Evolutionary conservation across 1,284 basidiomycete genomes (phyloP), one percentile per base, ranked within the genome.

Genomic region (Trichosporon faecale): DNA sequence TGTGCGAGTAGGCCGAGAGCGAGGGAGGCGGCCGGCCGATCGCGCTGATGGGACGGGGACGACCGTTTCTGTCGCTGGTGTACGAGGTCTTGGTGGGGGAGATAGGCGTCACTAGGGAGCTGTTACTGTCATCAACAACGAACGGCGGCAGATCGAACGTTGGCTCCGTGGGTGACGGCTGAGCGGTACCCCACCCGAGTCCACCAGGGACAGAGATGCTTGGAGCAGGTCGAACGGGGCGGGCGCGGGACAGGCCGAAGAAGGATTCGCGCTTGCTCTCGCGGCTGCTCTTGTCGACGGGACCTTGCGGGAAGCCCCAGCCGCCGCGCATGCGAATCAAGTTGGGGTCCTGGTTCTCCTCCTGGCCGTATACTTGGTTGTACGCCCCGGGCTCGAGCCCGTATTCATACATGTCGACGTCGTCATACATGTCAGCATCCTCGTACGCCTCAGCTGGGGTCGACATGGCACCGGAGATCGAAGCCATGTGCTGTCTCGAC

Each of bases 211-310:
- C 55, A 5, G 66, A 65, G 8, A 63, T 67, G 25, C 68, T 69
- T 11, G 67, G 67, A 1, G 68, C 72, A 2, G 70, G 35, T n/a
- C 68, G 72, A 9, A 73, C 72, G 3, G 70, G 61, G 29, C 72
- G 70, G 3, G 72, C 65, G 18, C 72, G 72, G 1, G 80, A 80
- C 14, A 81, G 69, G 6, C 81, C 81, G 68, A 82, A 82, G 76
- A 82, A 82, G 3, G 77, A 79, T 35, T 82, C 81, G n/a, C 79
- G 71, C 67, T 80, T 79, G 67, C 66, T 67, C 65, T 74, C 65
- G 31, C 69, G 65, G n/a, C 66, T 67, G 35, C 29, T 64, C 55
- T 65, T 68, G 49, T 69, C 67, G 5, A 72, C 67, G 6, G 73
- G 72, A 8, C 70, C 73, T 16, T 69, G 66, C 2, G 80, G 80